Evolutionary conservation across 1,284 basidiomycete species (phyloP).

Genomic region (Somion occarium): DNA sequence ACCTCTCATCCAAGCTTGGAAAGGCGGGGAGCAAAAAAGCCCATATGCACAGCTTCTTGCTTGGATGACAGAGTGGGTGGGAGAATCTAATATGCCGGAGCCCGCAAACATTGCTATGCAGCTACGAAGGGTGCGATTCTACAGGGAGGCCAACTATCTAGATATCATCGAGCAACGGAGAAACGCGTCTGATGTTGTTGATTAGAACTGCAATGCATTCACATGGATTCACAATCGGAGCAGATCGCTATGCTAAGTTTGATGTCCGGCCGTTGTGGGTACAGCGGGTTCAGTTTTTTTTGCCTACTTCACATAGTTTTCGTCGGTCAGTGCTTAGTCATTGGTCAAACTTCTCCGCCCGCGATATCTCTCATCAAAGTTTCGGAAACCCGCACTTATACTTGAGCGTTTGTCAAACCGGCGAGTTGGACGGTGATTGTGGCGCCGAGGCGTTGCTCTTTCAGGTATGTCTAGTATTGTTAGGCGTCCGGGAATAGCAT

Average conservation of each 20-base stretch:
- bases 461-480: conserved; percentile 1
- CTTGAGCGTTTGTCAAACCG: too few relatives aligned
- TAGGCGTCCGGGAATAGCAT: background rate
- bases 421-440: too few relatives aligned
- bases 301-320: too few relatives aligned
- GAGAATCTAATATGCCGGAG: conserved; percentile 22
- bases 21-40: conserved; percentile 28
- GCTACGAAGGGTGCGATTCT: background rate
- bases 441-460: background rate
- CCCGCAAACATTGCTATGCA: background rate
- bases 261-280: too few relatives aligned
- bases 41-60: conserved; percentile 46
- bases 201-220: background rate
- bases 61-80: conserved; percentile 73
- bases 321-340: too few relatives aligned
- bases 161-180: background rate
- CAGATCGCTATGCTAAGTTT: too few relatives aligned
- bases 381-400: too few relatives aligned
- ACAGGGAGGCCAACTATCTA: background rate
- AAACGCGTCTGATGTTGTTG: background rate
- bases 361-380: too few relatives aligned
- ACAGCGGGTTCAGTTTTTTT: too few relatives aligned
- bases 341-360: too few relatives aligned
- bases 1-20: conserved; percentile 45
- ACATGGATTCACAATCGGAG: too few relatives aligned